A percentile compares a stretch with the other conserved stretches of the same genome.
Conservation (phyloP, 768 basidiomycete genomes). For the Macrocybe gigantea region DNA sequence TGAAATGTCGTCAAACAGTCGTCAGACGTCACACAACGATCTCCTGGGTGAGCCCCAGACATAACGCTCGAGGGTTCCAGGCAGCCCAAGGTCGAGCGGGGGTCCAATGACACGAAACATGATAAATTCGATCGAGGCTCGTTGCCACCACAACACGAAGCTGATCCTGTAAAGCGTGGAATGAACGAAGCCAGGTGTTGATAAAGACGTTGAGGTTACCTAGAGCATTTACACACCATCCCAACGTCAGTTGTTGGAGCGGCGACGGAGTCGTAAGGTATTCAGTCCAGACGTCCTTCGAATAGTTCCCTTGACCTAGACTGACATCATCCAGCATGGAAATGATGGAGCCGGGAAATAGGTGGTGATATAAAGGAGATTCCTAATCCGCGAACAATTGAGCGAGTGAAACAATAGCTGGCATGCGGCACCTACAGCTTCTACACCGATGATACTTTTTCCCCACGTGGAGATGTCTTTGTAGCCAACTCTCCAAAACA, state of each 20-base stretch:
- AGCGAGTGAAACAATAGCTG: background rate
- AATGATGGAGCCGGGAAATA: conserved; percentile 54
- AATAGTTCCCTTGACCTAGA: conserved; percentile 24
- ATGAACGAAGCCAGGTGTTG: conserved; percentile 5
- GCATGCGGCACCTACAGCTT: conserved; percentile 35
- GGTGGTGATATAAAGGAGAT: conserved; percentile 54
- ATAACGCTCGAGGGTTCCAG: conserved; percentile 36
- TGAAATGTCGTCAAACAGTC: conserved; percentile 24
- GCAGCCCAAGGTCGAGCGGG: conserved; percentile 33
- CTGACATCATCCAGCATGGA: conserved; percentile 59
- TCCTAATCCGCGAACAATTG: conserved; percentile 26
- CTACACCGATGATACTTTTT: conserved; percentile 48
- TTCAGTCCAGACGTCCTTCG: conserved; percentile 38
- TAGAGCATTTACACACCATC: conserved; percentile 54
- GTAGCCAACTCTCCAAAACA: conserved; percentile 39
- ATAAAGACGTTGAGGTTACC: conserved; percentile 14
- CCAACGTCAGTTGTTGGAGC: conserved; percentile 18
- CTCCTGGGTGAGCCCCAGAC: too few relatives aligned
- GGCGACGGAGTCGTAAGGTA: conserved; percentile 29
- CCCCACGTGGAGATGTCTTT: conserved; percentile 46
- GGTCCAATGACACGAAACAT: conserved; percentile 38
- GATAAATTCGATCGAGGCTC: conserved; percentile 18
- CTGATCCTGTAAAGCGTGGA: background rate
- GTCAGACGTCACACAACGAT: conserved; percentile 33
- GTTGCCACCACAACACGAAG: conserved; percentile 4